Evolutionary conservation across 768 basidiomycete genomes (phyloP).

Genomic region (Boletus sp.): DNA sequence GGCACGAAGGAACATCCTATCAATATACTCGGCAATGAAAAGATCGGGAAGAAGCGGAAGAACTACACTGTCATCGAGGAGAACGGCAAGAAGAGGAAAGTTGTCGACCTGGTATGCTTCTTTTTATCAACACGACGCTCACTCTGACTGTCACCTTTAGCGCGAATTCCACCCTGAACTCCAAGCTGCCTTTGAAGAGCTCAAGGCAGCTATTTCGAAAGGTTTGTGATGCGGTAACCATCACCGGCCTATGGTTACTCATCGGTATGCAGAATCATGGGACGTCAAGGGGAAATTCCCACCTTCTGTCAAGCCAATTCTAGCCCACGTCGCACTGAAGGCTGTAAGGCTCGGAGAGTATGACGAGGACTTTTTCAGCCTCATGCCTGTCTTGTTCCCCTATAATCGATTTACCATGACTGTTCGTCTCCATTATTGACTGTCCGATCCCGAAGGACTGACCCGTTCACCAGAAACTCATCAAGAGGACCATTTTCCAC

Average conservation of each 20-base stretch:
- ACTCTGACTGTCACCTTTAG: constrained; percentile 29
- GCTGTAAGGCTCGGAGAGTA: constrained; percentile 87
- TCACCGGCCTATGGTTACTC: neutral
- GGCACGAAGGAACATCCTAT: constrained; percentile 54
- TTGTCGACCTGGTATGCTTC: constrained; percentile 57
- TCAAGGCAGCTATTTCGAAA: constrained; percentile 57
- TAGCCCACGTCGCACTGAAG: constrained; percentile 67
- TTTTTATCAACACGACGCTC: neutral
- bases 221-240: constrained; percentile 35
- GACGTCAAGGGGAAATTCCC: constrained; percentile 89
- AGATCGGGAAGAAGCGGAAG: constrained; percentile 50
- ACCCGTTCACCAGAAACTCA: constrained; percentile 65
- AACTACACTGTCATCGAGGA: constrained; percentile 50
- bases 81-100: constrained; percentile 67
- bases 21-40: constrained; percentile 39
- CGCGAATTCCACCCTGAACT: constrained; percentile 70
- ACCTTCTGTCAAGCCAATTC: constrained; percentile 64
- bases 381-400: constrained; percentile 84
- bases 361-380: constrained; percentile 86
- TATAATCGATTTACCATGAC: constrained; percentile 97
- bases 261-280: constrained; percentile 60
- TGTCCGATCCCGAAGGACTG: neutral
- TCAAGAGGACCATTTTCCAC: constrained; percentile 81
- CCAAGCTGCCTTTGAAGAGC: constrained; percentile 53
- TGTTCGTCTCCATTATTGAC: constrained; percentile 38